These are phyloP conservation scores for Mycena alexandri DNA, from an alignment of 768 basidiomycete species.

Conservation along the genomic window DNA sequence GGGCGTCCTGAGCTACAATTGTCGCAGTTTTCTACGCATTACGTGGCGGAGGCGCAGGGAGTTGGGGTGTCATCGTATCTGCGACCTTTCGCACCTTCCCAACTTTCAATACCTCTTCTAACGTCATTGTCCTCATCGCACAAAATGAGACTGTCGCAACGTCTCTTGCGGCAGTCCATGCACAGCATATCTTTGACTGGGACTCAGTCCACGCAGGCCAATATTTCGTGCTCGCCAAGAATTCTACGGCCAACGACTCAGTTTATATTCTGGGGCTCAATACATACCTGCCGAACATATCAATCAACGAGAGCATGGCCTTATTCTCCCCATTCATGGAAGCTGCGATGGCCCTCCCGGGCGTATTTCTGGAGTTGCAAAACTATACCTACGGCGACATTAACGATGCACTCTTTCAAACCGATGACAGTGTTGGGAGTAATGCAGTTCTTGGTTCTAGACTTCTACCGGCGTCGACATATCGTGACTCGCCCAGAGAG, in stretches of 20 bases:
- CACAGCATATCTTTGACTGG: slow-evolving; percentile 51
- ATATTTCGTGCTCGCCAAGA: slow-evolving; percentile 42
- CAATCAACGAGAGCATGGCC: slow-evolving; percentile 30
- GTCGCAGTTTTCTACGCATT: slow-evolving; percentile 44
- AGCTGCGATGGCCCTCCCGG: slow-evolving; percentile 36
- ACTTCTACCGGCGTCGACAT: slow-evolving; percentile 34
- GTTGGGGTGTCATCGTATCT: slow-evolving; percentile 53
- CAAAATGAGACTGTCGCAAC: slow-evolving; percentile 37
- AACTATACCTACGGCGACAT: slow-evolving; percentile 16
- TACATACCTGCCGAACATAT: slow-evolving; percentile 24
- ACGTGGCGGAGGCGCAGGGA: slow-evolving; percentile 47
- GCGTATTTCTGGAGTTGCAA: slow-evolving; percentile 17
- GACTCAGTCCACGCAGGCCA: slow-evolving; percentile 47
- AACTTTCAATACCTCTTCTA: slow-evolving; percentile 46
- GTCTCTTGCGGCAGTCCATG: slow-evolving; percentile 45
- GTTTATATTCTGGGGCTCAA: slow-evolving; percentile 40
- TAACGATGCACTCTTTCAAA: slow-evolving; percentile 31
- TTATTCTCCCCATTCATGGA: slow-evolving; percentile 40
- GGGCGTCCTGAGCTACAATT: too few species aligned
- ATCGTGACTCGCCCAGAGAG: slow-evolving; percentile 27
- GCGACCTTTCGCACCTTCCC: slow-evolving; percentile 51
- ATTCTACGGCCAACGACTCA: slow-evolving; percentile 8
- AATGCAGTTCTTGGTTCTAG: slow-evolving; percentile 37
- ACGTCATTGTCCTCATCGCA: slow-evolving; percentile 34
- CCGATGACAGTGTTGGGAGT: slow-evolving; percentile 32